These are phyloP conservation scores for Smithsoniella earleae DNA, from an alignment of 163 green algal genomes.

Conservation along the genomic window DNA sequence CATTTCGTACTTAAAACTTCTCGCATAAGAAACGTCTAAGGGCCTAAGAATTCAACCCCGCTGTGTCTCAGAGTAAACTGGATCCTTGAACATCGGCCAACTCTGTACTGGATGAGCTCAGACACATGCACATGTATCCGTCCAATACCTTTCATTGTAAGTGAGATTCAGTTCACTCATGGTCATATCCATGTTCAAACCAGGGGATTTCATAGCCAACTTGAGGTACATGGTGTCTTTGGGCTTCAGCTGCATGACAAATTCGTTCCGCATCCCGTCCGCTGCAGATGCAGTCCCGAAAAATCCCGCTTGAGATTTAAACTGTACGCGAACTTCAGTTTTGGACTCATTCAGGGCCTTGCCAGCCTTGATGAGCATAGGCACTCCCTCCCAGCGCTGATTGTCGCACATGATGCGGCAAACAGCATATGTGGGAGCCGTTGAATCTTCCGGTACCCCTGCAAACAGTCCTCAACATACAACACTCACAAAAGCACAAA, in stretches of 20 bases:
- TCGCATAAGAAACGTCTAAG: no score
- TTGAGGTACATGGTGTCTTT: conserved; percentile 82
- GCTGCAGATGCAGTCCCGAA: conserved; percentile 30
- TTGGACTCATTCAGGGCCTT: conserved; percentile 88
- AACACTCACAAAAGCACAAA: neutral
- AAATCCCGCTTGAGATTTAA: conserved; percentile 44
- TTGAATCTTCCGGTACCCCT: conserved; percentile 30
- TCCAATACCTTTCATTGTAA: conserved; percentile 53
- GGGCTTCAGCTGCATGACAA: conserved; percentile 58
- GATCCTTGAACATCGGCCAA: no score
- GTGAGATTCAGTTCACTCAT: conserved; percentile 85
- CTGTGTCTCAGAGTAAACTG: conserved; percentile 37
- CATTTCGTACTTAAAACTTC: no score
- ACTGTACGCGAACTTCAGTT: conserved; percentile 81
- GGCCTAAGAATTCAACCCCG: no score
- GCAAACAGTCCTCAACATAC: no score
- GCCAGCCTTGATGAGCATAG: conserved; percentile 92
- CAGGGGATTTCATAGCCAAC: conserved; percentile 83
- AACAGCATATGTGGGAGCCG: conserved; percentile 56
- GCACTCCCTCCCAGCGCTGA: conserved; percentile 86
- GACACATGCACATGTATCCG: no score
- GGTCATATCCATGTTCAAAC: conserved; percentile 68
- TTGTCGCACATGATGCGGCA: conserved; percentile 79
- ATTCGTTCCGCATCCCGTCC: conserved; percentile 63
- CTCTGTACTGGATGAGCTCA: no score